Evolutionary conservation across 805 yeast species (phyloP).

Genomic region (Suhomyces sp.): DNA sequence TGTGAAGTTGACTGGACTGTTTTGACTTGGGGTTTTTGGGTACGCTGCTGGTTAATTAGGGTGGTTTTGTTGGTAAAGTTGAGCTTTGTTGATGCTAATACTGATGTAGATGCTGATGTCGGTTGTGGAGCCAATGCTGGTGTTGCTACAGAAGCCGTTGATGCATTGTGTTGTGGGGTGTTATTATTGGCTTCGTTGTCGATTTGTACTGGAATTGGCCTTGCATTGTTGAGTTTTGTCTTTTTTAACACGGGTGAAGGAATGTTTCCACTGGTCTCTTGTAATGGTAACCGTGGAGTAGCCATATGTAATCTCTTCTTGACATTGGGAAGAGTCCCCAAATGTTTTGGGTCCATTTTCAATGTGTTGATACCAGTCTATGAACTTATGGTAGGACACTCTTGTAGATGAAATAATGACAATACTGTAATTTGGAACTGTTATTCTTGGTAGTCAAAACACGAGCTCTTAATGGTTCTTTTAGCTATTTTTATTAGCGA

Average conservation of each 20-base stretch:
- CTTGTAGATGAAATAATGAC: neutral
- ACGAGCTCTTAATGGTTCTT: neutral
- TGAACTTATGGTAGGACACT: neutral
- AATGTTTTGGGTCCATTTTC: neutral
- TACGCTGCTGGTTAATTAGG: neutral
- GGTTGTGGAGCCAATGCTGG: neutral
- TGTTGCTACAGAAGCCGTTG: neutral
- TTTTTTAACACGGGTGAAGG: conserved; percentile 37
- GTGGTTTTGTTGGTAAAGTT: neutral
- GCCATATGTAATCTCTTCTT: conserved; percentile 10
- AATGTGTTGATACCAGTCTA: neutral
- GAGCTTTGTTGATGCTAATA: neutral
- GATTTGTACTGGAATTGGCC: neutral
- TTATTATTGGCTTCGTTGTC: neutral
- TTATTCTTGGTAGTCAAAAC: neutral
- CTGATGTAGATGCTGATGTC: neutral
- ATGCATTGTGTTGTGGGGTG: neutral
- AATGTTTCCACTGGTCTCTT: conserved; percentile 39
- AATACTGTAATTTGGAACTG: neutral
- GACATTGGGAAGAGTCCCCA: conserved; percentile 1
- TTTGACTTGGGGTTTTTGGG: neutral
- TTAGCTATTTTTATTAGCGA: neutral
- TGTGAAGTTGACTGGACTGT: conserved; percentile 3
- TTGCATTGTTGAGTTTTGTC: conserved; percentile 19
- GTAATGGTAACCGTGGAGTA: conserved; percentile 30